Base-by-base conservation (phyloP, 495 filamentous ascomycete species). In the Neurospora sp. region DNA sequence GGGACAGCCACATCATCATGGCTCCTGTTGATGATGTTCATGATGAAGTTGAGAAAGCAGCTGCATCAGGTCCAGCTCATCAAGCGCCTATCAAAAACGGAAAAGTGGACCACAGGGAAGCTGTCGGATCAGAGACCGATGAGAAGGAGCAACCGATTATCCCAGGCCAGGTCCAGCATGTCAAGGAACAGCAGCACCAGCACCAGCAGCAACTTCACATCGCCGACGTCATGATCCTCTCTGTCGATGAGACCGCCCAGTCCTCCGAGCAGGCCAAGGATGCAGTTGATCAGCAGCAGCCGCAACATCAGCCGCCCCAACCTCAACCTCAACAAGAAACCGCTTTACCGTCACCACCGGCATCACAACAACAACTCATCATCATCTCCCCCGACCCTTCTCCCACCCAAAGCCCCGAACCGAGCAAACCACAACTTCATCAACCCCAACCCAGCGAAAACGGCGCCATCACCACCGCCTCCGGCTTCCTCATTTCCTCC, bases 181-280 rank as follows among this genome's bases (percentile, higher is more conserved):
- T 2, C 4, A 10, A 39, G 38, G 39, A n/a, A 5, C 48, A 71
- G 39, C 70, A 70, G 39, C 69, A 54, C 54, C 9, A 74, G 40
- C 48, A 42, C n/a, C 69, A 43, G 40, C 54, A 59, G 54, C 69
- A 43, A 13, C 24, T 21, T 7, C 45, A 17, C 8, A 39, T 19
- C 69, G 75, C 70, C 66, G 73, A 74, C 39, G 34, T 71, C 59
- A 73, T 73, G 71, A 73, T 54, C 40, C 43, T 45, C 13, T 17
- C 54, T 19, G 62, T 69, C 31, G 13, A 59, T 13, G 48, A 59
- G 21, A 36, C 39, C 21, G 28, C 39, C 28, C 39, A 37, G 11
- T 10, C 72, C 15, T 3, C 17, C 11, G 15, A 40, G 11, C 19
- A 15, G 21, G 5, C 17, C 5, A 69, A 39, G 31, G 15, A 34